These are phyloP conservation scores for Isabelozyma heimii DNA, from an alignment of 805 yeast genomes.

Conservation along the genomic window DNA sequence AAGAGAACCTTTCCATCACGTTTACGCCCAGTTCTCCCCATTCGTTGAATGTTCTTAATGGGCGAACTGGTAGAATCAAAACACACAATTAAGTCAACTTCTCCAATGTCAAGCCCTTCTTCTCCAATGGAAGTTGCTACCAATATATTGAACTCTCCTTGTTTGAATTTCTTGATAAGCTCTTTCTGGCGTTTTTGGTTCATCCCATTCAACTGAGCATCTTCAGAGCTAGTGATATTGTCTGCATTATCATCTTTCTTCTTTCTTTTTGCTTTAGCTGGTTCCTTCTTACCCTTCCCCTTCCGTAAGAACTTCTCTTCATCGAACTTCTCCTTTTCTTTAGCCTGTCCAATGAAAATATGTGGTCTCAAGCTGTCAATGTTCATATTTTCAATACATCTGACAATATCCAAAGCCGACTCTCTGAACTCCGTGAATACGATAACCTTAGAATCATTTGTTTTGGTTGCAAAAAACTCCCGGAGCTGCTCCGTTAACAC, in stretches of 20 bases:
- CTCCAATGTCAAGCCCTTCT: conserved; percentile 98
- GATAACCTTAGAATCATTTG: conserved; percentile 67
- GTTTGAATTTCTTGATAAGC: conserved; percentile 68
- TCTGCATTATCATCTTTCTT: conserved; percentile 17
- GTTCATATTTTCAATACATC: conserved; percentile 46
- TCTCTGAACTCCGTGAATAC: conserved; percentile 87
- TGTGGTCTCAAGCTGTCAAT: conserved; percentile 54
- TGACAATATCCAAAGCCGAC: conserved; percentile 84
- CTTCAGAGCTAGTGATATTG: conserved; percentile 61
- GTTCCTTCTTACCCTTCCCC: conserved; percentile 25
- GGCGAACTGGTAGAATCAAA: conserved; percentile 94
- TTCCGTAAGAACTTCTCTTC: conserved; percentile 48
- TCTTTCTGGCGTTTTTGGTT: conserved; percentile 83
- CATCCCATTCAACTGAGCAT: conserved; percentile 83
- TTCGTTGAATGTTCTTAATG: conserved; percentile 87
- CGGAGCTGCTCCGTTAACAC: conserved; percentile 54
- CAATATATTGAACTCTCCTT: conserved; percentile 70
- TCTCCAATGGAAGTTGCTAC: conserved; percentile 98
- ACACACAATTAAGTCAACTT: conserved; percentile 90
- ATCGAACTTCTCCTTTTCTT: conserved; percentile 67
- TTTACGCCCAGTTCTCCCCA: conserved; percentile 98
- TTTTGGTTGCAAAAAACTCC: conserved; percentile 47
- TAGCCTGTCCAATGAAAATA: conserved; percentile 90
- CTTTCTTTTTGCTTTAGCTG: conserved; percentile 7
- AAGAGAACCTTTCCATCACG: conserved; percentile 81